phyloP scores from a whole-genome alignment of 129 eudicot genomes.

The Erigeron canadensis region DNA sequence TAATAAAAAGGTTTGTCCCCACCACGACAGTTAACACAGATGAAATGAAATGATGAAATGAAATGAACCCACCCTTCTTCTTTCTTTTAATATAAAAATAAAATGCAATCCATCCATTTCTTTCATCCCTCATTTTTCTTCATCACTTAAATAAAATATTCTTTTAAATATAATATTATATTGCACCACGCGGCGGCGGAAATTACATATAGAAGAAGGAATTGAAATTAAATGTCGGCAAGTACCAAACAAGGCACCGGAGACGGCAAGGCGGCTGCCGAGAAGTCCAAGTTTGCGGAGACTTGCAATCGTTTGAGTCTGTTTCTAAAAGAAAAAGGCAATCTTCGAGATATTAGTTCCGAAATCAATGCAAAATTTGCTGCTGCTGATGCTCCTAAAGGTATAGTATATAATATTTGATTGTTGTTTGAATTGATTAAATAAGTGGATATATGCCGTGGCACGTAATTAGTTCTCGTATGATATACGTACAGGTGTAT shows the following conservation, averaged over 20 bases:
- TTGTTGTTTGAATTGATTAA: neutral
- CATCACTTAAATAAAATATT: neutral
- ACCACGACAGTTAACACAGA: conserved; percentile 27
- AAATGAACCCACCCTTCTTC: no score
- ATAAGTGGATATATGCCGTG: conserved; percentile 6
- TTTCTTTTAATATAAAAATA: conserved; percentile 18
- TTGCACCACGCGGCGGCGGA: neutral
- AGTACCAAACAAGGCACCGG: conserved; percentile 24
- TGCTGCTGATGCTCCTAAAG: conserved; percentile 4
- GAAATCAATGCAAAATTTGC: conserved; percentile 37
- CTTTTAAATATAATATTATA: neutral
- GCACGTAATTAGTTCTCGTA: neutral
- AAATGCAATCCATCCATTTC: neutral
- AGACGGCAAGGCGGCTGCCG: conserved; percentile 20
- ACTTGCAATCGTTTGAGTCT: conserved; percentile 57
- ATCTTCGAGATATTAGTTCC: conserved; percentile 35
- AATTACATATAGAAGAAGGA: neutral
- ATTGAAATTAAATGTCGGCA: no score
- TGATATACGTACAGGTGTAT: conserved; percentile 19
- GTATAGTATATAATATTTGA: conserved; percentile 7
- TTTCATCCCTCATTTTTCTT: neutral
- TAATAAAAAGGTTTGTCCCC: conserved; percentile 13
- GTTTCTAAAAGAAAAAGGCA: conserved; percentile 54
- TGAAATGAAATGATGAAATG: no score
- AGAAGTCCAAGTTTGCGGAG: conserved; percentile 41